Conservation (phyloP, 495 filamentous ascomycete species). For the Trypethelium eluteriae region DNA sequence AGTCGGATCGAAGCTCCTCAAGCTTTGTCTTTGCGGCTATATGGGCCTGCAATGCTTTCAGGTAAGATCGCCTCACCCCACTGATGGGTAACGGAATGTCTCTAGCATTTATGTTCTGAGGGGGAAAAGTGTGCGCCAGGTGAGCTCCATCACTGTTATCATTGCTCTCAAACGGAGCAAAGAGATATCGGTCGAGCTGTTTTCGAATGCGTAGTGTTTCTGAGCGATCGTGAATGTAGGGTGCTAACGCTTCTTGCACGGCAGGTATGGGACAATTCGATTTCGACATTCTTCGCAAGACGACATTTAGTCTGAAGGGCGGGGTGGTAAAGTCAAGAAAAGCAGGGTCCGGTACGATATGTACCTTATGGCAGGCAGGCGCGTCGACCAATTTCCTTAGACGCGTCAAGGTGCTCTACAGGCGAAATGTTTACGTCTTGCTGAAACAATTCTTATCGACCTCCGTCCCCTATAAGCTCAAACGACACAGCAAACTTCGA, state of each 20-base stretch:
- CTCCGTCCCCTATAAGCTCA: too few relatives aligned
- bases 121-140: not conserved
- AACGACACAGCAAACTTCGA: too few relatives aligned
- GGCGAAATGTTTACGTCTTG: too few relatives aligned
- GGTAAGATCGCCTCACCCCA: not conserved
- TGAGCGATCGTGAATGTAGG: not conserved
- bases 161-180: not conserved
- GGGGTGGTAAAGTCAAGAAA: not conserved
- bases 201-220: constrained; percentile 1
- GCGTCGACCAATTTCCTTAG: not conserved
- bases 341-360: not conserved
- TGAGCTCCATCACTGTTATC: not conserved
- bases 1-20: not conserved
- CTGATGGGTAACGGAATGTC: not conserved
- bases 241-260: not conserved
- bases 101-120: not conserved
- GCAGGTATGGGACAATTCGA: not conserved
- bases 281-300: not conserved
- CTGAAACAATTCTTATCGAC: too few relatives aligned
- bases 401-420: not conserved
- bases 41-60: not conserved
- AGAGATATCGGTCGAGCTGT: constrained; percentile 7
- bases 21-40: not conserved
- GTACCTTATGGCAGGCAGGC: too few relatives aligned
- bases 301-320: not conserved